These are phyloP conservation scores for Dendrobium huoshanense DNA, from an alignment of 106 monocot species.

Conservation along the genomic window DNA sequence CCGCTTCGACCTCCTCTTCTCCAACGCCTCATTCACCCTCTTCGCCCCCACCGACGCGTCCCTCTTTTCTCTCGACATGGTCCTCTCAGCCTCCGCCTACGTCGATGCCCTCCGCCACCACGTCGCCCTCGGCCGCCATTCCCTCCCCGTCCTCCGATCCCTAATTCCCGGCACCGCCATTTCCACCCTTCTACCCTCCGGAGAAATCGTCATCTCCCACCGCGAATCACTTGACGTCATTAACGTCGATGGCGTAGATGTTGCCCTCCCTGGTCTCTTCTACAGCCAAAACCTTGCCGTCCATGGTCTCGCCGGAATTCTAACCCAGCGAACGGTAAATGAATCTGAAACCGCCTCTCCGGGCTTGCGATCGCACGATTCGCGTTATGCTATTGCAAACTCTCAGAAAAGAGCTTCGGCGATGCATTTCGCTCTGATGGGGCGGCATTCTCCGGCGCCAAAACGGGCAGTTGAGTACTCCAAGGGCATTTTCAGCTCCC, in stretches of 20 bases:
- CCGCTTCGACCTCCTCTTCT: slow-evolving; percentile 23
- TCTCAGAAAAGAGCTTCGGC: too few relatives aligned
- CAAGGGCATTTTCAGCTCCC: too few relatives aligned
- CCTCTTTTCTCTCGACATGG: slow-evolving; percentile 18
- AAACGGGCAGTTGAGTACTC: too few relatives aligned
- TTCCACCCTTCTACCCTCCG: slow-evolving; percentile 12
- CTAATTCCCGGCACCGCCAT: background rate
- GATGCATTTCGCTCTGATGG: too few relatives aligned
- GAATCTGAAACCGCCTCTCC: too few relatives aligned
- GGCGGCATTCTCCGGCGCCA: too few relatives aligned
- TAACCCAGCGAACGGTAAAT: background rate
- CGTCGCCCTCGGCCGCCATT: slow-evolving; percentile 3
- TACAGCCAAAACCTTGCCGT: slow-evolving; percentile 9
- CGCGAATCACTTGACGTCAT: background rate
- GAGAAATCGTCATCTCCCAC: slow-evolving; percentile 13
- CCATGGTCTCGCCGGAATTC: slow-evolving; percentile 23
- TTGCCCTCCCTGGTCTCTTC: slow-evolving; percentile 18
- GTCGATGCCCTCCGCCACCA: background rate
- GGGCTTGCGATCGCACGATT: too few relatives aligned
- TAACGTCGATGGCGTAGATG: slow-evolving; percentile 15
- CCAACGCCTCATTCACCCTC: slow-evolving; percentile 11
- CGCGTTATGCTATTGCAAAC: too few relatives aligned
- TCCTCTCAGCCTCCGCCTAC: background rate
- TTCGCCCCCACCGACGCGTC: slow-evolving; percentile 22
- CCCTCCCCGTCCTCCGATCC: background rate